phyloP scores from a whole-genome alignment of 371 early-diverging fungal species.

The Mortierella sp. region DNA sequence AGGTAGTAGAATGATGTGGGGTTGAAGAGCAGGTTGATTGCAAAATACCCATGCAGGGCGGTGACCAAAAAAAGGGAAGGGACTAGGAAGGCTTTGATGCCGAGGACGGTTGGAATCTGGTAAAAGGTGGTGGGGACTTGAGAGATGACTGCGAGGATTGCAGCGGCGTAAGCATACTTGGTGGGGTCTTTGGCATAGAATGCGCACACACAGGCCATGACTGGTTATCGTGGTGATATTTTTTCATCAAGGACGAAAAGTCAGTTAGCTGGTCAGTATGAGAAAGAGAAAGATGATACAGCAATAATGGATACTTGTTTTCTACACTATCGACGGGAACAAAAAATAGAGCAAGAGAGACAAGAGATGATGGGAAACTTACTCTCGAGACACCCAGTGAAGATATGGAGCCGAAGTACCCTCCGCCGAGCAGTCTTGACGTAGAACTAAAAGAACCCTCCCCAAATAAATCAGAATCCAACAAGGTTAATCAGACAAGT shows the following conservation, averaged over 20 bases:
- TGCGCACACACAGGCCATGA: conserved; percentile 42
- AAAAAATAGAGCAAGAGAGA: not conserved
- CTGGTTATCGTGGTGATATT: not conserved
- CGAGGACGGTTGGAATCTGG: conserved; percentile 54
- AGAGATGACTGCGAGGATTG: conserved; percentile 25
- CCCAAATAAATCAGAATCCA: not conserved
- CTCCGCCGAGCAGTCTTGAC: conserved; percentile 39
- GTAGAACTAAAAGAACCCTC: conserved; percentile 51
- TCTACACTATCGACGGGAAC: not conserved
- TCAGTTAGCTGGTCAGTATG: not conserved
- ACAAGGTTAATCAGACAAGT: not conserved
- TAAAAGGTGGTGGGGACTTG: conserved; percentile 55
- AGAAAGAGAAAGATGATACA: not conserved
- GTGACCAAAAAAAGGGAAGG: conserved; percentile 47
- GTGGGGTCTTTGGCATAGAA: conserved; percentile 55
- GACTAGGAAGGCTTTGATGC: conserved; percentile 56
- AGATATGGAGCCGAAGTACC: conserved; percentile 34
- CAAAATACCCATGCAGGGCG: conserved; percentile 50
- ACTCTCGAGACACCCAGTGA: conserved; percentile 51
- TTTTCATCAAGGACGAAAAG: too few species aligned
- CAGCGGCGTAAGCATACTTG: conserved; percentile 39
- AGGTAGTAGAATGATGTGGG: conserved; percentile 54
- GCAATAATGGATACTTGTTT: too few species aligned
- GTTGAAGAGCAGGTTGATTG: conserved; percentile 41
- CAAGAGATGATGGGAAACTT: not conserved